Conservation (phyloP, 2,329 filamentous ascomycete genomes). For the Colletotrichum sp. region DNA sequence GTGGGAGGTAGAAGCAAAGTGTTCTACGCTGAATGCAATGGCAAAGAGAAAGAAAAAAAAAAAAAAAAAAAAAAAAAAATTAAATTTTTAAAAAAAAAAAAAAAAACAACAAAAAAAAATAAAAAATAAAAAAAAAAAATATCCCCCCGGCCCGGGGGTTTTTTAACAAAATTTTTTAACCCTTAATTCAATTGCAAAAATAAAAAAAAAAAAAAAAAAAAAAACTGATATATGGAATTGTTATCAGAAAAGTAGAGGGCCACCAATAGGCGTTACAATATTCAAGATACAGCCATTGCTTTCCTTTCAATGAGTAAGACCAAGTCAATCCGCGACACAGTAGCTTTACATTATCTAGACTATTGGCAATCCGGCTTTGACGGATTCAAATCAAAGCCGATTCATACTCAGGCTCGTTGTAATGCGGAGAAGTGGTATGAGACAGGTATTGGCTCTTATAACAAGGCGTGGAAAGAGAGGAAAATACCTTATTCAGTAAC, state of each 20-base stretch:
- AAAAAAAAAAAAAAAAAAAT: no score
- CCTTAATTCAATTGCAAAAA: no score
- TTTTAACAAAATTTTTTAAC: no score
- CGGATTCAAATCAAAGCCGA: neutral
- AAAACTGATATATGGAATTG: accelerated
- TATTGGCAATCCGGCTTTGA: neutral
- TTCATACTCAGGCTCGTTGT: neutral
- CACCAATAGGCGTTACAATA: neutral
- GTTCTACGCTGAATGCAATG: neutral
- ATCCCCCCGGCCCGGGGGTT: no score
- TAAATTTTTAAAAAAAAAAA: no score
- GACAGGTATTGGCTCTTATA: neutral
- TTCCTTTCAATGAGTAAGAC: neutral
- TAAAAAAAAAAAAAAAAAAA: no score
- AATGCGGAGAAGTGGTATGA: neutral
- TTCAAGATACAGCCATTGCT: neutral
- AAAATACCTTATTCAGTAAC: neutral
- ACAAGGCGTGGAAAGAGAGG: neutral
- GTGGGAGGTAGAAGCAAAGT: neutral
- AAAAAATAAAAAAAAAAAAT: no score
- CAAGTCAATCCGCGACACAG: no score
- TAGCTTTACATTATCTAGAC: no score
- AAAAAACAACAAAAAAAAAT: no score
- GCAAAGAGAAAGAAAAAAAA: no score
- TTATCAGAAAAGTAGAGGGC: neutral